Conservation (phyloP, 148 eudicot genomes). For the Tetragonia tetragonoides region DNA sequence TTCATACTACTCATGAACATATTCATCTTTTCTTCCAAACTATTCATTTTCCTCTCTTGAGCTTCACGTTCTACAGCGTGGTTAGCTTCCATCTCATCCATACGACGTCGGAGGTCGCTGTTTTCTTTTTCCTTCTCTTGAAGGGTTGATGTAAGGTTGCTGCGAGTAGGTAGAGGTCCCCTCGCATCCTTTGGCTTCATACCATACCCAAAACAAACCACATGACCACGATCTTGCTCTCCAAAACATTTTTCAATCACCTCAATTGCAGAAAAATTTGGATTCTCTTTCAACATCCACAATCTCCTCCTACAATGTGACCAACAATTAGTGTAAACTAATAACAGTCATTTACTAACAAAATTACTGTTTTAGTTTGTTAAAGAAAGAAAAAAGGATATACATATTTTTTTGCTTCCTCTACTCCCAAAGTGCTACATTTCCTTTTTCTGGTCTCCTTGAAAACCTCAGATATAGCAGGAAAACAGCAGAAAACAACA, state of each 20-base stretch:
- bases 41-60: neutral
- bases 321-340: no score
- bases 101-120: neutral
- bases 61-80: neutral
- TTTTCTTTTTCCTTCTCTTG: conserved; percentile 8
- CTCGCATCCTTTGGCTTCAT: conserved; percentile 12
- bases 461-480: neutral
- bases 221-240: conserved; percentile 5
- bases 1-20: neutral
- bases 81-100: conserved; percentile 2
- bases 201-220: conserved; percentile 13
- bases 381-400: neutral
- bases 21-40: neutral
- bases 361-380: neutral
- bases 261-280: neutral
- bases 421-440: neutral
- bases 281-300: neutral
- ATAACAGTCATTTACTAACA: no score
- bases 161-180: conserved; percentile 7
- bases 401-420: neutral
- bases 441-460: neutral
- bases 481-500: no score
- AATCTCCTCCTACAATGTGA: neutral
- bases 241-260: conserved; percentile 9
- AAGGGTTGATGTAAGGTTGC: neutral